Evolutionary conservation across 805 yeast genomes (phyloP).

Genomic region (Blastobotrys mokoenaii): DNA sequence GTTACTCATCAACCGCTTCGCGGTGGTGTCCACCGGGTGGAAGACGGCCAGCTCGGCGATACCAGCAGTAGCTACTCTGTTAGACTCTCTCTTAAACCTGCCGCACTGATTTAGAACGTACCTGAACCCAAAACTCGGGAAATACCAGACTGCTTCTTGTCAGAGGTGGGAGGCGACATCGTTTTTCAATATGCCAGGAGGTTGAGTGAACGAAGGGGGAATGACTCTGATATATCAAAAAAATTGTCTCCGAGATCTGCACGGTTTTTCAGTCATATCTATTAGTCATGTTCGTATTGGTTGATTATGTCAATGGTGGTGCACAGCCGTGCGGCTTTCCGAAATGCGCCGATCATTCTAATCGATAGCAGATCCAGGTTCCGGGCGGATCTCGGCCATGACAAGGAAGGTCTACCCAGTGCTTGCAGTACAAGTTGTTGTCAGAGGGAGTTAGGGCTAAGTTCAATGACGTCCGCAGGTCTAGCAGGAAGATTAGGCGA

Average conservation of each 20-base stretch:
- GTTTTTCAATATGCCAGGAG: background rate
- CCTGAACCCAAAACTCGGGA: conserved; percentile 91
- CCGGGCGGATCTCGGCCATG: no score
- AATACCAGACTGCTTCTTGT: conserved; percentile 77
- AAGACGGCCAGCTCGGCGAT: conserved; percentile 92
- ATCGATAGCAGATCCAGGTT: no score
- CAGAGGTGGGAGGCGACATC: conserved; percentile 24
- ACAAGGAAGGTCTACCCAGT: no score
- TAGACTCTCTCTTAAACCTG: conserved; percentile 2
- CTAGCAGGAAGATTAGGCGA: no score
- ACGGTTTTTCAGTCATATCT: background rate
- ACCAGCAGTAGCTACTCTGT: conserved; percentile 73
- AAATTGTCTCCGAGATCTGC: background rate
- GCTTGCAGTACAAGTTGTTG: no score
- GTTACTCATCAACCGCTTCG: conserved; percentile 92
- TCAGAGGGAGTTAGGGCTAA: no score
- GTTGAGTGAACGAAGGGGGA: background rate
- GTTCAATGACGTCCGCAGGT: no score
- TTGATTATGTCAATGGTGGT: no score
- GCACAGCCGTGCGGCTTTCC: no score
- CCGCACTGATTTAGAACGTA: conserved; percentile 11
- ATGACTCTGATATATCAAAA: background rate
- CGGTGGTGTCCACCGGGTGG: conserved; percentile 96
- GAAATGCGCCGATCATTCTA: no score
- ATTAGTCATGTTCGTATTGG: background rate